phyloP scores from a whole-genome alignment of 2,329 filamentous ascomycete genomes.

The Diplodia seriata region DNA sequence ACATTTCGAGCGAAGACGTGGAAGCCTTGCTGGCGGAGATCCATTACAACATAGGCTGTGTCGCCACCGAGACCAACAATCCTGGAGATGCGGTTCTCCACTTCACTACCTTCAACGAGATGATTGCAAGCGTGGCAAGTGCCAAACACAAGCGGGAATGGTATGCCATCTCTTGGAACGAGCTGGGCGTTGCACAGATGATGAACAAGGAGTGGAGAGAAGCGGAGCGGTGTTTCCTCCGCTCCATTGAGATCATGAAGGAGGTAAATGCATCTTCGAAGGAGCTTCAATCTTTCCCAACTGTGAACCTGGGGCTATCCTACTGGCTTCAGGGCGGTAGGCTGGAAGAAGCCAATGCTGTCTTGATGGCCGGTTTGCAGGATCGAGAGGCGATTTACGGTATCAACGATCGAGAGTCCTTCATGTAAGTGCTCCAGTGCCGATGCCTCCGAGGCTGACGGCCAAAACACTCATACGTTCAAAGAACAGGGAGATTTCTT shows the following conservation, averaged over 20 bases:
- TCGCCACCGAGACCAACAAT: conserved; percentile 35
- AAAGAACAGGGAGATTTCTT: conserved; percentile 36
- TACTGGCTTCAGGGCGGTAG: conserved; percentile 36
- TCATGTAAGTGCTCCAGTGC: conserved; percentile 33
- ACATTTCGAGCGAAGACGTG: conserved; percentile 14
- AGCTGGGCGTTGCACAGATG: conserved; percentile 36
- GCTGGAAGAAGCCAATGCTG: conserved; percentile 32
- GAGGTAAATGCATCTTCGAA: conserved; percentile 33
- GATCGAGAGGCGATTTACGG: conserved; percentile 33
- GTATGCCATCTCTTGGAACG: conserved; percentile 37
- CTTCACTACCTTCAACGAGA: conserved; percentile 34
- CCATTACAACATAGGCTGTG: conserved; percentile 35
- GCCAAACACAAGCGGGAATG: conserved; percentile 30
- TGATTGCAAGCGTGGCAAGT: conserved; percentile 32
- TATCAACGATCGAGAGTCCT: conserved; percentile 34
- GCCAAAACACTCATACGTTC: not conserved
- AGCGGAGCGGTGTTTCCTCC: conserved; percentile 35
- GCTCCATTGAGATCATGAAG: conserved; percentile 33
- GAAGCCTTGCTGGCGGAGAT: conserved; percentile 34
- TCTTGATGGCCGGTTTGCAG: conserved; percentile 30
- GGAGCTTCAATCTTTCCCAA: conserved; percentile 34
- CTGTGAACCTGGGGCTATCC: conserved; percentile 36
- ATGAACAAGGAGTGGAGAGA: conserved; percentile 34
- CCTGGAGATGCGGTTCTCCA: conserved; percentile 33
- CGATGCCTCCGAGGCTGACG: not conserved